Percentiles rank a stretch among this genome's conserved stretches.
These are phyloP conservation scores for Plasmodium fragile DNA, from an alignment of 169 alveolate genomes.

Conservation along the genomic window DNA sequence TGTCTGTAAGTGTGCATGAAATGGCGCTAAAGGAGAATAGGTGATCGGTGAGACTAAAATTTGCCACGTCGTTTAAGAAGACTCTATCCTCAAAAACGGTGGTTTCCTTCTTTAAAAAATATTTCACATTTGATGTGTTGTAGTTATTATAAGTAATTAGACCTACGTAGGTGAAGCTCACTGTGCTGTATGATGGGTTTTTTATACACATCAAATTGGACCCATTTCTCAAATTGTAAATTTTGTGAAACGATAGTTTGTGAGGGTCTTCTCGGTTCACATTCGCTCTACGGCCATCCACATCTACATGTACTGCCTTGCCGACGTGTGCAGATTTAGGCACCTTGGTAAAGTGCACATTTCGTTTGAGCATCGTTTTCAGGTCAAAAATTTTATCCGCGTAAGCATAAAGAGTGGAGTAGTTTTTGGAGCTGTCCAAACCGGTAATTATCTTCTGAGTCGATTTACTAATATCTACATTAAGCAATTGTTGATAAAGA, in stretches of 20 bases:
- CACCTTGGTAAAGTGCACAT: background rate
- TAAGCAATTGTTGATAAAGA: background rate
- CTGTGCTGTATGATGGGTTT: background rate
- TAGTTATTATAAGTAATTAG: conserved; percentile 16
- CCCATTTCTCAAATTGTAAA: conserved; percentile 39
- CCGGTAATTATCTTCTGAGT: conserved; percentile 18
- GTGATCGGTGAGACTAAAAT: background rate
- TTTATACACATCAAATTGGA: conserved; percentile 36
- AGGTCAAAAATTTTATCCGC: conserved; percentile 8
- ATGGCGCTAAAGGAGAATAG: conserved; percentile 10
- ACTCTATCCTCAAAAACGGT: conserved; percentile 16
- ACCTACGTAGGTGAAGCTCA: conserved; percentile 11
- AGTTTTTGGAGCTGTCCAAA: background rate
- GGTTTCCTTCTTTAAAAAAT: conserved; percentile 16
- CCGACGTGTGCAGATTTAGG: too few relatives aligned
- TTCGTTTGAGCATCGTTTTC: background rate
- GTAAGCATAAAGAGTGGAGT: conserved; percentile 11
- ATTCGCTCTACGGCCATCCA: too few relatives aligned
- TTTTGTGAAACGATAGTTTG: background rate
- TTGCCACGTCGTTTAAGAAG: conserved; percentile 7
- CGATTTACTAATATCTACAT: background rate
- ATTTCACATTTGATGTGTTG: background rate
- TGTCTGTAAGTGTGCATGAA: background rate
- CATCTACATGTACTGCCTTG: background rate
- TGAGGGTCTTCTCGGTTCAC: background rate